Evolutionary conservation across 305 asterid species (phyloP).

Genomic region (Rubia peregrina): DNA sequence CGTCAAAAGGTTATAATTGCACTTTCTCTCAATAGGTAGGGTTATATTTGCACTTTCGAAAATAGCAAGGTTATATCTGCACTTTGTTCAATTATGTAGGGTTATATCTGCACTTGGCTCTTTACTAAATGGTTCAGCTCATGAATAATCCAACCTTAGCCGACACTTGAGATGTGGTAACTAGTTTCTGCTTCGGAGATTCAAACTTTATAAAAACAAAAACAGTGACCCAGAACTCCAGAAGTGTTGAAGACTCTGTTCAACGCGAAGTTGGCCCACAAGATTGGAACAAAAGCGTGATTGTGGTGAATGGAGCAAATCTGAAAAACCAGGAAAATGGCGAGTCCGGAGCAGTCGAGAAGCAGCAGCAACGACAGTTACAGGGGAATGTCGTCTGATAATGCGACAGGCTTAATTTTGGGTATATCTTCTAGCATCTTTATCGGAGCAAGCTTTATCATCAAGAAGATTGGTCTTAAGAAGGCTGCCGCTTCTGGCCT

Average conservation of each 20-base stretch:
- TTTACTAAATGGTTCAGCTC: not conserved
- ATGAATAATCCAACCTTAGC: conserved; percentile 3
- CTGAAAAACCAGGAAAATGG: not conserved
- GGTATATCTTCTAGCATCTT: conserved; percentile 8
- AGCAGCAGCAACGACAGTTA: not conserved
- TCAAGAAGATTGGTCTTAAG: conserved; percentile 10
- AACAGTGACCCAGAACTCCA: not conserved
- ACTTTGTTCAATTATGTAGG: too few relatives aligned
- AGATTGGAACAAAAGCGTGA: not conserved
- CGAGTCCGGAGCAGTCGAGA: conserved; percentile 2
- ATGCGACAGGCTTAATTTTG: conserved; percentile 7
- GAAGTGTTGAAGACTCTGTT: not conserved
- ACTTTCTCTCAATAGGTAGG: too few relatives aligned
- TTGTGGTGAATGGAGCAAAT: not conserved
- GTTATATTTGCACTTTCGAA: too few relatives aligned
- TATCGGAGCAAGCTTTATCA: conserved; percentile 6
- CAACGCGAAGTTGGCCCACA: not conserved
- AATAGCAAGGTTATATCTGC: too few relatives aligned
- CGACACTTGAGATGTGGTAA: not conserved
- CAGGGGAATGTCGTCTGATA: conserved; percentile 9
- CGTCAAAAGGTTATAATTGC: too few relatives aligned
- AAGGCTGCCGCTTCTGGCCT: conserved; percentile 12
- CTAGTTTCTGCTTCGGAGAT: not conserved
- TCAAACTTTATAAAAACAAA: not conserved
- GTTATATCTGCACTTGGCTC: too few relatives aligned